Conservation (phyloP, 495 filamentous ascomycete genomes). For the Penicillium egyptiacum region DNA sequence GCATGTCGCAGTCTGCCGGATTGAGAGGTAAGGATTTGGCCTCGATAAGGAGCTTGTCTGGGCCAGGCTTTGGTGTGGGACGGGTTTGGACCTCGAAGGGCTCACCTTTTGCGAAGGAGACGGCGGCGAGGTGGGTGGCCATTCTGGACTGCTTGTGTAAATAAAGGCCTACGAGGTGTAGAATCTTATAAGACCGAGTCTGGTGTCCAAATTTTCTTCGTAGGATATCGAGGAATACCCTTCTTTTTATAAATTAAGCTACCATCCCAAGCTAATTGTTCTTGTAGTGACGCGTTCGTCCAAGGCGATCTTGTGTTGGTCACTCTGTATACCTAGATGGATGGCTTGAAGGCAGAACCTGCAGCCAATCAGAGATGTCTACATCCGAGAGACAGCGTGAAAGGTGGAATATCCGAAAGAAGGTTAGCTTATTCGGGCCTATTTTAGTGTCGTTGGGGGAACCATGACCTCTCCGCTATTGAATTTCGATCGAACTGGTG, state of each 20-base stretch:
- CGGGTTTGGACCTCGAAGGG: conserved; percentile 38
- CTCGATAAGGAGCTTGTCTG: conserved; percentile 48
- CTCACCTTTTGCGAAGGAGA: conserved; percentile 32
- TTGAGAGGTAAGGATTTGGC: conserved; percentile 53
- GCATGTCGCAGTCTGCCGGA: conserved; percentile 43
- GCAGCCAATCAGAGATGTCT: neutral
- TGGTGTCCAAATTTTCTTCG: neutral
- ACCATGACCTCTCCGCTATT: neutral
- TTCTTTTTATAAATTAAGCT: conserved; percentile 22
- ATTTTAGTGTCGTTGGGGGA: neutral
- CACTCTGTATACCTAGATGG: no score
- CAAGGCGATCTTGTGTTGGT: neutral
- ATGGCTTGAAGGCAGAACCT: neutral
- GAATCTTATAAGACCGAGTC: neutral
- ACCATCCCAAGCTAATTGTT: conserved; percentile 39
- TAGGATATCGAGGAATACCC: conserved; percentile 7
- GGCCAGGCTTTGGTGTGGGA: conserved; percentile 44
- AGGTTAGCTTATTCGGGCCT: neutral
- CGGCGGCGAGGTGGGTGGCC: conserved; percentile 44
- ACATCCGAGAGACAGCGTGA: neutral
- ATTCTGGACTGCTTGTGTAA: conserved; percentile 21
- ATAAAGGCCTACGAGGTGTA: neutral
- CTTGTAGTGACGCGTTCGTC: no score
- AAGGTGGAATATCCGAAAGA: neutral
- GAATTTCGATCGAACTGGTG: neutral